Base-by-base conservation (phyloP, 306 rosid genomes). In the Cicer cuneatum region DNA sequence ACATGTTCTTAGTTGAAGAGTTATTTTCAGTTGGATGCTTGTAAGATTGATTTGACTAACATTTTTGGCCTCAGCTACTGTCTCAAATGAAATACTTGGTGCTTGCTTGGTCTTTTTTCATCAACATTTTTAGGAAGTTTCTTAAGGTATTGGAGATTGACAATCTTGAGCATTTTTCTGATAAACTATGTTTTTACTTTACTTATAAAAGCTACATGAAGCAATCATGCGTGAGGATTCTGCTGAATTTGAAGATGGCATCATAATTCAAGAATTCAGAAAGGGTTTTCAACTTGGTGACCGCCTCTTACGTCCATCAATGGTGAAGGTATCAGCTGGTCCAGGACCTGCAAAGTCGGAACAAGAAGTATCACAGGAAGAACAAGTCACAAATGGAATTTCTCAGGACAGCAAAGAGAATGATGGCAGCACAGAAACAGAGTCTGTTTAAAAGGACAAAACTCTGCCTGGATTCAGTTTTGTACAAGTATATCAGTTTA, bases 281-380 rank as follows among this genome's bases (percentile, higher is more conserved):
- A 89, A 86, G 73, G 98, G 97, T 73, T 93, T 91, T 71, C 83
- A 75, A 78, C 96, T 93, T 24, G 96, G 97, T 24, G 98, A 93
- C 45, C 81, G 96, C 43, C 94, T 93, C 16, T 82, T 93, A 74
- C 96, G 98, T 12, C 98, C 97, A 0, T 83, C 98, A 29, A 93
- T 93, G 98, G 98, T 93, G 56, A 93, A 93, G 86, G 97, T 93
- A 77, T 93, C 98, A 7, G 96, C 98, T 48, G 97, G 97, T 70
- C 98, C 98, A 2, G 98, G 98, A 69, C 97, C 97, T 66, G 83
- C 88, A 21, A 88, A 85, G 86, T 71, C 85, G 3, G 89, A 89
- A 40, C 80, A 83, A 69, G 87, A 49, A 59, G 88, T 72, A 74
- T 40, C 77, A 0, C 74, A 67, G 61, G 90, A 80, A 74, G 92